These are phyloP conservation scores for Collybia nuda DNA, from an alignment of 768 basidiomycete genomes.

Conservation along the genomic window DNA sequence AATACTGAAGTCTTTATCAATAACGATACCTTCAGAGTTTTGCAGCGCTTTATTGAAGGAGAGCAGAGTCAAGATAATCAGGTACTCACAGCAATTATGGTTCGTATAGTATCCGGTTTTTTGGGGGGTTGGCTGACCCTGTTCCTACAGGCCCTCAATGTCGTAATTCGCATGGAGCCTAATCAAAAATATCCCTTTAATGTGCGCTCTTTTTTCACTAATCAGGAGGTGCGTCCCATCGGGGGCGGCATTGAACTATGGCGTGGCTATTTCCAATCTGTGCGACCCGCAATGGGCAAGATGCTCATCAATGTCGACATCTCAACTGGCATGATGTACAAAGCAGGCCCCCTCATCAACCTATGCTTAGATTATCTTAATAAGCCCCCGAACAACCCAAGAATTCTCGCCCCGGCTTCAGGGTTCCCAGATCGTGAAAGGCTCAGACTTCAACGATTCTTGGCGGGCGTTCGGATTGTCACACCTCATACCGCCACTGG, in stretches of 20 bases:
- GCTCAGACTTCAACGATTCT: conserved; percentile 35
- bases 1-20: not conserved
- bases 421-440: conserved; percentile 53
- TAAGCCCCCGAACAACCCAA: conserved; percentile 26
- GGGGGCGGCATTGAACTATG: conserved; percentile 68
- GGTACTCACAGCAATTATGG: conserved; percentile 62
- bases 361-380: conserved; percentile 58
- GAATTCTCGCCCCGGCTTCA: conserved; percentile 29
- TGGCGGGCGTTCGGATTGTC: conserved; percentile 31
- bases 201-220: conserved; percentile 72
- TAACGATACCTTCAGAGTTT: conserved; percentile 40
- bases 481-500: conserved; percentile 13
- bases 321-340: conserved; percentile 75
- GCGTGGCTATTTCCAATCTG: conserved; percentile 82
- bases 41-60: conserved; percentile 62
- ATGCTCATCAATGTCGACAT: conserved; percentile 80
- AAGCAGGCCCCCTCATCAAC: conserved; percentile 55
- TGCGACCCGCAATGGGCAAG: conserved; percentile 62
- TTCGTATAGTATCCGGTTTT: conserved; percentile 15
- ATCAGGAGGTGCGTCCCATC: conserved; percentile 48
- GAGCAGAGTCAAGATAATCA: conserved; percentile 66
- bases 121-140: not conserved
- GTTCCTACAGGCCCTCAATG: conserved; percentile 59
- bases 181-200: conserved; percentile 69
- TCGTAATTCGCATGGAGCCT: conserved; percentile 75